A percentile compares a stretch with the other conserved stretches of the same genome.
phyloP scores from a whole-genome alignment of 2,329 filamentous ascomycete genomes.

The Fusarium sp. region DNA sequence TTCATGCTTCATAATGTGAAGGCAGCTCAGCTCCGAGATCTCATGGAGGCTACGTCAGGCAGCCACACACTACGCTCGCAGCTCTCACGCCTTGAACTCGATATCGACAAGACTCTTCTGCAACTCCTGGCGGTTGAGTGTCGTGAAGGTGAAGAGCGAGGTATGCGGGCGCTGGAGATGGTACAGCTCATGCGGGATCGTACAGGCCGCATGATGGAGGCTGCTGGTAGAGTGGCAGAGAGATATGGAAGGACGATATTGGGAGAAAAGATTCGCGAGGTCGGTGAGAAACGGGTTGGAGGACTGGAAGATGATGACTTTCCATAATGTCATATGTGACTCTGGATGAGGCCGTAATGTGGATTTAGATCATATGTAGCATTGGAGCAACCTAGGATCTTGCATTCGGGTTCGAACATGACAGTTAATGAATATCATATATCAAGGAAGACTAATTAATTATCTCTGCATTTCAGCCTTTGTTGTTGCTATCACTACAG shows the following conservation, averaged over 20 bases:
- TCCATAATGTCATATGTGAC: background rate
- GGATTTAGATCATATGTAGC: background rate
- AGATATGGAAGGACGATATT: conserved; percentile 82
- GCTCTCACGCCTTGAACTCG: conserved; percentile 77
- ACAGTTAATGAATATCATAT: background rate
- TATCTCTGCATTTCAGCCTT: background rate
- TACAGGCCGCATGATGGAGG: conserved; percentile 88
- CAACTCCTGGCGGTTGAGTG: conserved; percentile 92
- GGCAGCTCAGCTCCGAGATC: conserved; percentile 77
- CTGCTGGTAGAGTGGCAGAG: conserved; percentile 87
- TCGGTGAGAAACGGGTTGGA: conserved; percentile 75
- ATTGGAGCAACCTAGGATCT: background rate
- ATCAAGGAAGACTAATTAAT: background rate
- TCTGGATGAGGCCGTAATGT: background rate
- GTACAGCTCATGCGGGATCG: conserved; percentile 85
- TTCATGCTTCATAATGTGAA: conserved; percentile 79
- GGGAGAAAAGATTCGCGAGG: conserved; percentile 87
- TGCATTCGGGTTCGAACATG: background rate
- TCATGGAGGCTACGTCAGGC: conserved; percentile 70
- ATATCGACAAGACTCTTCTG: conserved; percentile 88
- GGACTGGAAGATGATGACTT: conserved; percentile 67
- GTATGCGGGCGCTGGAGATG: conserved; percentile 94
- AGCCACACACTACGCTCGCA: conserved; percentile 68
- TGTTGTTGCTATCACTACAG: no score
- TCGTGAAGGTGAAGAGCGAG: conserved; percentile 87